Base-by-base conservation (phyloP, 768 basidiomycete species). In the Hysterangium stoloniferum region DNA sequence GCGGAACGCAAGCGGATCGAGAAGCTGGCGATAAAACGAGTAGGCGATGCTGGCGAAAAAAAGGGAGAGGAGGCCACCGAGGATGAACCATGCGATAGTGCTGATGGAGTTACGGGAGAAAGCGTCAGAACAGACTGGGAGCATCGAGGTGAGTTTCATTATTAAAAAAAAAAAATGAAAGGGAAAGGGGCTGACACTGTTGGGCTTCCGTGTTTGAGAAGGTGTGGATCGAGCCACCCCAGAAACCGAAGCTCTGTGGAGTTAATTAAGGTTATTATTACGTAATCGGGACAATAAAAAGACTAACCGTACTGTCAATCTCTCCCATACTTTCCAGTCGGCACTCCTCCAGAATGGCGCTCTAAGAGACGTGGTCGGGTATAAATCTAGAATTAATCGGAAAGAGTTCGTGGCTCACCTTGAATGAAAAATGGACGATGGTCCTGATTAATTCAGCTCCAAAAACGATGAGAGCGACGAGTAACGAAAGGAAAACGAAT, bases 1-100 rank as follows among this genome's bases (percentile, higher is more conserved):
- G 15, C 52, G 62, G 48, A 66, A 56, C 55, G 77, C 77, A 3
- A 74, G 63, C 1, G 89, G 88, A 62, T 89, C 83, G 29, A 81
- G 73, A 1, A 80, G 60, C 65, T 93, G 89, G 20, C 82, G 81
- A 60, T 84, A 80, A 69, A 82, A 93, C 12, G 74, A 71, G 61
- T 84, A 84, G 2, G 81, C 77, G 57, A 86, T 58, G 42, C 73
- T 55, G n/a, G 77, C 74, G 71, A 89, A 87, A 53, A 90, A 61
- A 32, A 70, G 56, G 37, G 74, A 71, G 41, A 85, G 58, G 42
- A 79, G 82, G 33, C 76, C 67, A 22, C 75, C 73, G 24, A 84
- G 59, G 33, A 91, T 59, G 33, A 89, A 71, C 37, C 73, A 71
- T 27, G 87, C 56, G 54, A 93, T 79, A 58, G 84, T 76, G 2